These are phyloP conservation scores for Solanum clarkiae DNA, from an alignment of 257 asterid genomes.

Conservation along the genomic window DNA sequence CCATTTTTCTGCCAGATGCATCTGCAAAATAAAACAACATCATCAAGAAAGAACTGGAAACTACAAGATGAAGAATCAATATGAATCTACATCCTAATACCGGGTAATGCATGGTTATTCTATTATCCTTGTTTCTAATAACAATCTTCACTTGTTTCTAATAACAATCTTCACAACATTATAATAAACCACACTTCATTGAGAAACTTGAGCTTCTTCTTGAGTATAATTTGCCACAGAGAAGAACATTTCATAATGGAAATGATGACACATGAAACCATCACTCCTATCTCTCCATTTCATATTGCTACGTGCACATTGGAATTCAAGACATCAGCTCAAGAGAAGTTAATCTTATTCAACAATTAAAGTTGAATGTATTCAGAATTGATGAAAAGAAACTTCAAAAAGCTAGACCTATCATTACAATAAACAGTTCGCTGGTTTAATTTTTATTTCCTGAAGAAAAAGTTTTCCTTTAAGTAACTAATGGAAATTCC, in stretches of 20 bases:
- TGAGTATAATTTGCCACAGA: not conserved
- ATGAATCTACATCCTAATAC: not conserved
- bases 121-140: not conserved
- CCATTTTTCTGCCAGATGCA: conserved; percentile 38
- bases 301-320: not conserved
- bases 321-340: not conserved
- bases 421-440: not conserved
- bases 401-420: not conserved
- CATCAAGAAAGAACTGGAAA: conserved; percentile 5
- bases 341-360: not conserved
- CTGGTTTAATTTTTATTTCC: not conserved
- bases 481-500: not conserved
- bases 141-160: not conserved
- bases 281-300: not conserved
- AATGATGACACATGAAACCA: not conserved
- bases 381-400: not conserved
- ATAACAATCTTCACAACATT: not conserved
- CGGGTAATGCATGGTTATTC: not conserved
- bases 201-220: not conserved
- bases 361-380: not conserved
- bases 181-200: not conserved
- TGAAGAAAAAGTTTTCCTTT: not conserved
- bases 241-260: not conserved
- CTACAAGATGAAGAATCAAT: not conserved
- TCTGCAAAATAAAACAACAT: conserved; percentile 42